Evolutionary conservation across 139 green algal genomes (phyloP).

Genomic region (Desmodesmus armatus): DNA sequence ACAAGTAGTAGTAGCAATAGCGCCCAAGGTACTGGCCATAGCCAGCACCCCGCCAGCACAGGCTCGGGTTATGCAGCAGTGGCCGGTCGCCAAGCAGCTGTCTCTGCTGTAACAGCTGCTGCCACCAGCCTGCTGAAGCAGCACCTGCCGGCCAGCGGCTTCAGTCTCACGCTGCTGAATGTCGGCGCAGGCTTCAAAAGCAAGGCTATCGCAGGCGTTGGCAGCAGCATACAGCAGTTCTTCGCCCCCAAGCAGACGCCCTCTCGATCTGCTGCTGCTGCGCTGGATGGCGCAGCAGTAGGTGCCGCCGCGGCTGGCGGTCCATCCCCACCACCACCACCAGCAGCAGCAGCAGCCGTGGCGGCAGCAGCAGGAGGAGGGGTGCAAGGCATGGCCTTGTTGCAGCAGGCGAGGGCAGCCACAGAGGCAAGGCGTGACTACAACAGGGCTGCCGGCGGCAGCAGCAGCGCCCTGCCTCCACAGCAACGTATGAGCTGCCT

Average conservation of each 20-base stretch:
- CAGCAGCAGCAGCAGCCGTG: constrained; percentile 29
- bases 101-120: constrained; percentile 42
- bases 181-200: constrained; percentile 66
- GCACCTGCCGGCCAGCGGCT: constrained; percentile 58
- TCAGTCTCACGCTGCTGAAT: constrained; percentile 82
- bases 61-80: neutral
- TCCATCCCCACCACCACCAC: no score
- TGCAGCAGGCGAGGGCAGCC: constrained; percentile 8
- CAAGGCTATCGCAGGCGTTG: neutral
- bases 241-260: no score
- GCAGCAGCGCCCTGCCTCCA: neutral
- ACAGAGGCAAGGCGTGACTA: neutral
- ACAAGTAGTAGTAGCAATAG: constrained; percentile 23
- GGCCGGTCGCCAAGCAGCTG: constrained; percentile 31
- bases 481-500: neutral
- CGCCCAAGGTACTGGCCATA: neutral
- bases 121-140: constrained; percentile 54
- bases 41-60: neutral
- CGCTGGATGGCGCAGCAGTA: no score
- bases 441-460: neutral
- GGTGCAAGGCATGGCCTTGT: neutral
- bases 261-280: no score
- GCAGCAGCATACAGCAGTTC: neutral
- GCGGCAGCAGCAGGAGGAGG: constrained; percentile 2
- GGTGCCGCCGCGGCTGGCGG: no score